Percentiles rank a stretch among this genome's conserved stretches.
phyloP scores from a whole-genome alignment of 257 asterid species.

The Forsythia suspensa region DNA sequence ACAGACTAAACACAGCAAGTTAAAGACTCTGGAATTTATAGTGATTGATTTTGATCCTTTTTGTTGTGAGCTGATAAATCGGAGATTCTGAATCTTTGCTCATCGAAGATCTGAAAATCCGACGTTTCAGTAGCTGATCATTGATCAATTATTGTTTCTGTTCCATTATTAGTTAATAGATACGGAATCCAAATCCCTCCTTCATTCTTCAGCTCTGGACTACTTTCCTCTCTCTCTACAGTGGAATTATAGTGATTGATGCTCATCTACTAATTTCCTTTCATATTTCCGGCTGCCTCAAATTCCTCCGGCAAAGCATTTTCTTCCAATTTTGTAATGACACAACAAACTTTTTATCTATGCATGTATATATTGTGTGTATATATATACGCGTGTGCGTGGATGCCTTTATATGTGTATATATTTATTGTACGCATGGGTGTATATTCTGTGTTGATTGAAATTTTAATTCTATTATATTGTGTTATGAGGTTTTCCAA shows the following conservation, averaged over 20 bases:
- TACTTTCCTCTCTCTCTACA: not conserved
- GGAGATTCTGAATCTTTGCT: not conserved
- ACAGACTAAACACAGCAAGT: too few relatives aligned
- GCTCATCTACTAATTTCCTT: not conserved
- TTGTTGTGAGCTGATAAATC: too few relatives aligned
- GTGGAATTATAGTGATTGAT: not conserved
- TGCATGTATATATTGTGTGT: not conserved
- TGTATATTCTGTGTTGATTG: not conserved
- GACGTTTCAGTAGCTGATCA: not conserved
- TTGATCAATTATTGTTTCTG: not conserved
- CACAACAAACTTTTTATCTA: not conserved
- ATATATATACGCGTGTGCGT: not conserved
- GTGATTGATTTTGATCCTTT: not conserved
- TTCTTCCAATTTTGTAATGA: not conserved
- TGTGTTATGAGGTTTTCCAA: not conserved
- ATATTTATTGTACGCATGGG: not conserved
- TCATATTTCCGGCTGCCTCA: not conserved
- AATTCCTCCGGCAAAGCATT: not conserved
- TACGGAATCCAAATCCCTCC: not conserved
- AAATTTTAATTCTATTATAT: not conserved
- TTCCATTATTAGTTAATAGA: not conserved
- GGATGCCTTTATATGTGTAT: not conserved
- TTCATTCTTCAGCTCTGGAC: not conserved
- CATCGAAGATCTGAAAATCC: not conserved
- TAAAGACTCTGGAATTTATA: too few relatives aligned